Evolutionary conservation across 257 asterid genomes (phyloP), one percentile per base, ranked within the genome.

Genomic region (Solanum chiquidenum): DNA sequence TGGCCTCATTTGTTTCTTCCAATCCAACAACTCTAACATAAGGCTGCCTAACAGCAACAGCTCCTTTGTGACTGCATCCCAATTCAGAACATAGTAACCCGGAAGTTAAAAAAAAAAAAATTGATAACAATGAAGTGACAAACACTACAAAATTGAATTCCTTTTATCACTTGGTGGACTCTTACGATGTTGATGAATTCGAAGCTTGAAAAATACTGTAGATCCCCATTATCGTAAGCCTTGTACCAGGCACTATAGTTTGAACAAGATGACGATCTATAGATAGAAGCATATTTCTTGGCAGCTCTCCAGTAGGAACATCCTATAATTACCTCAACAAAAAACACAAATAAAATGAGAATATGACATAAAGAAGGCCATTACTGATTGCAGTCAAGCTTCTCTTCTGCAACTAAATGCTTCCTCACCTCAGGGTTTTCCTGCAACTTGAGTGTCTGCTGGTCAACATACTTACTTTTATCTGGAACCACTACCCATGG

Each of bases 11-110:
- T 35, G 95, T 94, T 91, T 95, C 98, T 90, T 97, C 98, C 84
- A 97, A 89, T 86, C 99, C 99, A 85, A 97, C 98, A 66, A 97
- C 98, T 87, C 99, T 92, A 86, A 97, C 90, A 88, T 97, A 97
- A 75, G 99, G 99, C 92, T 97, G 99, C 91, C 99, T 95, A 86
- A 97, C 94, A 76, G 99, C 99, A 91, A 97, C 99, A 80, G 99
- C 99, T 86, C 98, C 98, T 92, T 91, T 97, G 86, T 94, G 95
- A 68, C 99, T 97, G 95, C 87, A 83, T 86, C 85, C 88, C 89
- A 72, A 91, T 86, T 71, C 82, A 91, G 85, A 83, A 49, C 40
- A 58, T n/a, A 80, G 75, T 64, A 87, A 76, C 34, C 85, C 75
- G 6, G 40, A 14, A 27, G 66, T 23, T 25, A 60, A 12, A 33